Conservation (phyloP, 2,329 filamentous ascomycete species). For the Cordyceps cicadae region DNA sequence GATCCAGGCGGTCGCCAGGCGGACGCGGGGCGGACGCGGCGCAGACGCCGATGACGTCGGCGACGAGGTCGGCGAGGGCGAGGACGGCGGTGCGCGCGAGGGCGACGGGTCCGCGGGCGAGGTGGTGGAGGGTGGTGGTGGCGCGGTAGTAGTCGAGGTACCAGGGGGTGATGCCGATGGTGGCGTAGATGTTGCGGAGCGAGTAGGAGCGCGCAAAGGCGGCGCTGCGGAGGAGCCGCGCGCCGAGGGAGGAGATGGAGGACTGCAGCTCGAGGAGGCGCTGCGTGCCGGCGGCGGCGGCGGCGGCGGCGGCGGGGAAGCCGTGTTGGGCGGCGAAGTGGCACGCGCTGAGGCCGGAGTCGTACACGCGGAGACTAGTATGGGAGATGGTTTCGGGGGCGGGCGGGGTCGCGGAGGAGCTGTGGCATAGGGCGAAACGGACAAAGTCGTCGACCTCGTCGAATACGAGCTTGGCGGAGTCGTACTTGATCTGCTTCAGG, state of each 20-base stretch:
- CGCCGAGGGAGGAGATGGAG: conserved; percentile 10
- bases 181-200: conserved; percentile 16
- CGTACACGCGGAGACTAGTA: conserved; percentile 15
- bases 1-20: not conserved
- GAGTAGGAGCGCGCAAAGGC: conserved; percentile 13
- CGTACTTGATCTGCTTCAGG: conserved; percentile 17
- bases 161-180: conserved; percentile 18
- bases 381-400: not conserved
- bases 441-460: conserved; percentile 21
- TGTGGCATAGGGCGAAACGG: not conserved
- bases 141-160: conserved; percentile 17
- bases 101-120: conserved; percentile 15
- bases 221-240: conserved; percentile 13
- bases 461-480: conserved; percentile 17
- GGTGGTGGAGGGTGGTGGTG: conserved; percentile 13
- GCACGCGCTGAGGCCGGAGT: conserved; percentile 15
- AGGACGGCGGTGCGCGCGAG: conserved; percentile 4
- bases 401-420: not conserved
- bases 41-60: conserved; percentile 13
- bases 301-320: not conserved
- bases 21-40: conserved; percentile 10
- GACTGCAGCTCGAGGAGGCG: not conserved
- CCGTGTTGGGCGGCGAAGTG: conserved; percentile 10
- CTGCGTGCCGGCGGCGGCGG: not conserved
- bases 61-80: conserved; percentile 13